These are phyloP conservation scores for Letharia lupina DNA, from an alignment of 495 filamentous ascomycete genomes.

Conservation along the genomic window DNA sequence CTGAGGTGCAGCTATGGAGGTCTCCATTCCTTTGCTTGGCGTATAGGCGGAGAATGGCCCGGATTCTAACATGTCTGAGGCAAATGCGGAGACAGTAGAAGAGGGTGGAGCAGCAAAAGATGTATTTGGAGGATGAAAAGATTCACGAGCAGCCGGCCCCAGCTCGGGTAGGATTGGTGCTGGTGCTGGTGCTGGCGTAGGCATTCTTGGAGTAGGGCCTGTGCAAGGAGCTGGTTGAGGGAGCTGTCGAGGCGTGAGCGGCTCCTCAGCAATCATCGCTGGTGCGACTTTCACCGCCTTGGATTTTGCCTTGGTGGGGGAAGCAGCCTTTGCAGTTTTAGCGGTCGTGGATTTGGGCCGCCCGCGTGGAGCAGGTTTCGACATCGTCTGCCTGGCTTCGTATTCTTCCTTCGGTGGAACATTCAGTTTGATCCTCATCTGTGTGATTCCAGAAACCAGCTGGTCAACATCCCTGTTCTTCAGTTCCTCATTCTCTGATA, in stretches of 20 bases:
- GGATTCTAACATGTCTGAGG: background rate
- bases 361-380: conserved; percentile 30
- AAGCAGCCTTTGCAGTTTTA: conserved; percentile 19
- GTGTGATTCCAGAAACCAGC: conserved; percentile 60
- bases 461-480: conserved; percentile 48
- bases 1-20: conserved; percentile 2
- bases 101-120: background rate
- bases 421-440: conserved; percentile 60
- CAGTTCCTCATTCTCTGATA: conserved; percentile 17
- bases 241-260: conserved; percentile 6
- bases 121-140: background rate
- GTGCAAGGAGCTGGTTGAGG: conserved; percentile 30
- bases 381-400: conserved; percentile 47
- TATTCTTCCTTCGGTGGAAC: conserved; percentile 63
- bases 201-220: conserved; percentile 1
- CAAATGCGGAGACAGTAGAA: background rate
- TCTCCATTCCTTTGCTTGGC: background rate
- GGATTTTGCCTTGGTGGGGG: conserved; percentile 23
- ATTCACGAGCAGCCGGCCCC: background rate
- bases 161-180: conserved; percentile 2
- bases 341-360: conserved; percentile 16
- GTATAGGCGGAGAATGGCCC: background rate
- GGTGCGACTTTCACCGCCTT: conserved; percentile 14
- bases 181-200: background rate
- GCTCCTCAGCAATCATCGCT: background rate